Evolutionary conservation across 2,329 filamentous ascomycete genomes (phyloP).

Genomic region (Fusarium heterosporum): DNA sequence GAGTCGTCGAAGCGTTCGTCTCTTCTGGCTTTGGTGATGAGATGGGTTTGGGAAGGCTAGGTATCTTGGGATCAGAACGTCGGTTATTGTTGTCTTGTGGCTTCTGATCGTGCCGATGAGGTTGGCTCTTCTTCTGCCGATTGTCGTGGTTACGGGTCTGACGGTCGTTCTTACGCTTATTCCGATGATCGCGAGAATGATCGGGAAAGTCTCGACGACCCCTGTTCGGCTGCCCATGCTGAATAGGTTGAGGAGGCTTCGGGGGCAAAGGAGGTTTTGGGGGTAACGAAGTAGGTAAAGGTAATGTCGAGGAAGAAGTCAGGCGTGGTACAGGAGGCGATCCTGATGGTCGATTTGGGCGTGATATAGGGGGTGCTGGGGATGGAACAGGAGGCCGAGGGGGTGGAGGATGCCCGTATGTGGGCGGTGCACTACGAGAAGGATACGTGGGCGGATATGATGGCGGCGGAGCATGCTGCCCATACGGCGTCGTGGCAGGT

Average conservation of each 20-base stretch:
- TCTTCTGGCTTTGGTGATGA: constrained; percentile 45
- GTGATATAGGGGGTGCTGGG: constrained; percentile 27
- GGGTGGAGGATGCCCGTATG: constrained; percentile 33
- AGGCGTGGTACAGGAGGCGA: constrained; percentile 33
- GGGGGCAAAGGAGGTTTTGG: constrained; percentile 51
- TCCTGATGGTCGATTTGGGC: constrained; percentile 27
- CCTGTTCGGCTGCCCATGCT: constrained; percentile 31
- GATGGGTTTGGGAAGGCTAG: constrained; percentile 35
- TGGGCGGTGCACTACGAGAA: constrained; percentile 35
- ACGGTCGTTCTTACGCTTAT: constrained; percentile 50
- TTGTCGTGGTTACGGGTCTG: constrained; percentile 49
- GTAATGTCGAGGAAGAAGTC: constrained; percentile 31
- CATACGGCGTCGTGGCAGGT: constrained; percentile 31
- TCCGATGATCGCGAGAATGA: constrained; percentile 47
- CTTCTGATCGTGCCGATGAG: constrained; percentile 45
- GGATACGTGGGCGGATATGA: constrained; percentile 42
- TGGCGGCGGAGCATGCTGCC: constrained; percentile 34
- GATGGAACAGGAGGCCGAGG: constrained; percentile 27
- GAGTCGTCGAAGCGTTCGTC: constrained; percentile 35
- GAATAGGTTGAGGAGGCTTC: constrained; percentile 46
- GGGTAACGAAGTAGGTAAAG: constrained; percentile 47
- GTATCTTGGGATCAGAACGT: constrained; percentile 16
- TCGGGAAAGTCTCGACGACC: constrained; percentile 46
- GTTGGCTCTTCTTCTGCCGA: constrained; percentile 45
- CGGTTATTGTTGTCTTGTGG: constrained; percentile 35